Conservation (phyloP, 306 rosid species). For the Myrica gale region DNA sequence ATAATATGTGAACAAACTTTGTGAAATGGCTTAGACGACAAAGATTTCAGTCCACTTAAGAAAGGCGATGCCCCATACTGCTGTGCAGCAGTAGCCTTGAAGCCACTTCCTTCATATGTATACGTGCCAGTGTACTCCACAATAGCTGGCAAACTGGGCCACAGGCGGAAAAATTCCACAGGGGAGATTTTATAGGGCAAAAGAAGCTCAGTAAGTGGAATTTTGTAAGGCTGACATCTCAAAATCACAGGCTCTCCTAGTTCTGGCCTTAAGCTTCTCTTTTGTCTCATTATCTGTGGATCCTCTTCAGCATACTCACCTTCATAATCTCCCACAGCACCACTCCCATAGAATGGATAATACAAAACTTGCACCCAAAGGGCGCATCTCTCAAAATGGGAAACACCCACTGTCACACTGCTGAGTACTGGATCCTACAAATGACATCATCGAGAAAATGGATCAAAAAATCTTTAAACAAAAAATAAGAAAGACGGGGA, state of each 20-base stretch:
- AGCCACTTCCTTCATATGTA: conserved; percentile 97
- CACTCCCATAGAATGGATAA: conserved; percentile 95
- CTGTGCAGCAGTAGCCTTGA: conserved; percentile 97
- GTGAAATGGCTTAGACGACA: conserved; percentile 94
- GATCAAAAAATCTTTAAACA: conserved; percentile 28
- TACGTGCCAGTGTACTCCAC: conserved; percentile 93
- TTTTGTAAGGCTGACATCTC: conserved; percentile 95
- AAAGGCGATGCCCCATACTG: conserved; percentile 96
- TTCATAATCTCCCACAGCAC: conserved; percentile 84
- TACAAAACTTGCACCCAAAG: conserved; percentile 98
- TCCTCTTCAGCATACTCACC: conserved; percentile 96
- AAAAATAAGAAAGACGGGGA: neutral
- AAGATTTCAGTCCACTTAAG: conserved; percentile 89
- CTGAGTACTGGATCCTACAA: conserved; percentile 86
- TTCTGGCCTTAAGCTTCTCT: conserved; percentile 94
- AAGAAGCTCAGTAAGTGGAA: conserved; percentile 90
- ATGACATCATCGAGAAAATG: conserved; percentile 25
- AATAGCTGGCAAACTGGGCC: conserved; percentile 98
- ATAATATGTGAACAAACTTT: conserved; percentile 93
- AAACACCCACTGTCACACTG: conserved; percentile 96
- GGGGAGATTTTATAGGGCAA: conserved; percentile 90
- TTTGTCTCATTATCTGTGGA: conserved; percentile 85
- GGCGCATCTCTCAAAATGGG: conserved; percentile 93
- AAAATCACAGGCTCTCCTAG: conserved; percentile 94
- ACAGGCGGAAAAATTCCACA: conserved; percentile 90